Conservation (phyloP, 495 filamentous ascomycete genomes). For the Immersiella caudata region DNA sequence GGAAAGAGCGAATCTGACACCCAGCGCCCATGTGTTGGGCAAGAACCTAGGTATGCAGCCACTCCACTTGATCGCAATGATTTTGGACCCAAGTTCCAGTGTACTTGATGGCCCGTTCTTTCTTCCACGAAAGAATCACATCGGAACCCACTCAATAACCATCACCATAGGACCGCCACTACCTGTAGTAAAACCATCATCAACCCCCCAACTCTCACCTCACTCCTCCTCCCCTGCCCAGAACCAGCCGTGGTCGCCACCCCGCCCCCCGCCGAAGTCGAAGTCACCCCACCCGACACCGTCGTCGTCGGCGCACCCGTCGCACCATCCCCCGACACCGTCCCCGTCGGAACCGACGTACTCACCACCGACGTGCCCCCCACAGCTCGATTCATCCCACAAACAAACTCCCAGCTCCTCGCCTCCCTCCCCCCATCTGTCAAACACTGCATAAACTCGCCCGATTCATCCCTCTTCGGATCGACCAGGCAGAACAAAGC, state of each 20-base stretch:
- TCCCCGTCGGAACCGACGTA: background rate
- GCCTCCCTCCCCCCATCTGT: background rate
- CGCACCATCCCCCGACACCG: background rate
- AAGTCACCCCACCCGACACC: background rate
- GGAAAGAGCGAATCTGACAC: too few relatives aligned
- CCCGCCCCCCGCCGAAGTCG: background rate
- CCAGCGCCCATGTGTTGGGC: too few relatives aligned
- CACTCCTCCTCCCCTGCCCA: background rate
- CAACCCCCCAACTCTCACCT: background rate
- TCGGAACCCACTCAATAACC: background rate
- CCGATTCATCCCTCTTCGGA: background rate
- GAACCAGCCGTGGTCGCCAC: background rate
- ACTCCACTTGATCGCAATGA: too few relatives aligned
- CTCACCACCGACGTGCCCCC: background rate
- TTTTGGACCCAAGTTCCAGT: too few relatives aligned
- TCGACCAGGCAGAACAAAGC: slow-evolving; percentile 11
- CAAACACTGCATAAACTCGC: background rate
- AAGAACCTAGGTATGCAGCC: too few relatives aligned
- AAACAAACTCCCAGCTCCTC: background rate
- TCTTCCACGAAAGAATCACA: too few relatives aligned
- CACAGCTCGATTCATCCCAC: background rate
- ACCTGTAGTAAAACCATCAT: background rate
- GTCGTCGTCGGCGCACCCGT: background rate
- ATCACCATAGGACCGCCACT: background rate
- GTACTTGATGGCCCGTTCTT: too few relatives aligned